Base-by-base conservation (phyloP, 108 stramenopile species). In the Fragilaria radians region DNA sequence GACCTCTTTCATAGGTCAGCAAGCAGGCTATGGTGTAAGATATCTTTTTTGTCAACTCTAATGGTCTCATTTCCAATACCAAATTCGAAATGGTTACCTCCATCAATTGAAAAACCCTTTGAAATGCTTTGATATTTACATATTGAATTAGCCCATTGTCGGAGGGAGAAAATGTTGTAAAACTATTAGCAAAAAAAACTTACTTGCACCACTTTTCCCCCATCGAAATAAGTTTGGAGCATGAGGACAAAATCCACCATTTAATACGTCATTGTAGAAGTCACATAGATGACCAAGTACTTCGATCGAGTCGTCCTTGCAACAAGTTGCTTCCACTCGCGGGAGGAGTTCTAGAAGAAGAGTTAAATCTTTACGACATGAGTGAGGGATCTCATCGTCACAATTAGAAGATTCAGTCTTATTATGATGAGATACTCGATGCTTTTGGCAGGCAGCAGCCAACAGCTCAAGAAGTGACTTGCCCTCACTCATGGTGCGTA, bases 171-270 rank as follows among this genome's bases (percentile, higher is more conserved):
- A n/a, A n/a, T n/a, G n/a, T n/a, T n/a, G n/a, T n/a, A n/a, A n/a
- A n/a, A n/a, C n/a, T 33, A 1, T 7, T 32, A 0, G 49, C 47
- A 9, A 14, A 42, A 42, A 14, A 11, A 7, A 42, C 36, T 11
- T 42, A 42, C 36, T 14, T 11, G 36, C 7, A 14, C 36, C 36
- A 42, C 36, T 42, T 42, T 42, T 14, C 57, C 72, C 74, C 34
- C 30, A 46, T 34, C 56, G 51, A 18, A 81, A 65, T n/a, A 76
- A 59, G 14, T 61, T 52, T 26, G 78, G 79, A 19, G 83, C 75
- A 54, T 80, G 71, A 4, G 85, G 83, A 60, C 89, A 90, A 46
- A 82, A 86, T 23, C 61, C 59, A n/a, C 83, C 81, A 1, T 57
- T 51, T 32, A 82, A 48, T 18, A 87, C 80, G 22, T 65, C 66